These are phyloP conservation scores for Penicillium macrosclerotiorum DNA, from an alignment of 495 filamentous ascomycete species.

Conservation along the genomic window DNA sequence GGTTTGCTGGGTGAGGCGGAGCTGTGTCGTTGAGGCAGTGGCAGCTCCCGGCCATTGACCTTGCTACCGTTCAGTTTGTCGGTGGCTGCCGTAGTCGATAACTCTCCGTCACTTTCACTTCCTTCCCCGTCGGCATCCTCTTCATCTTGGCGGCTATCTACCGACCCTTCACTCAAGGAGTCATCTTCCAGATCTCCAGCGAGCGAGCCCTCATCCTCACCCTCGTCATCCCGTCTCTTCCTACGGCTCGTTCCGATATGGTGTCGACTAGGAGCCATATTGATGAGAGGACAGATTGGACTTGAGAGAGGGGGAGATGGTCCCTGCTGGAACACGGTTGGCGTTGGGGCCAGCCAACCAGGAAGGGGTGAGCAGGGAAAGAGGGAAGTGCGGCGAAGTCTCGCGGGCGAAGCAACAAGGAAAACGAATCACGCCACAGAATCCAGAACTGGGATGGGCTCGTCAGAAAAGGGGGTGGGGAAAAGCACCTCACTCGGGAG, in stretches of 20 bases:
- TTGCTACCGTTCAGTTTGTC: constrained; percentile 39
- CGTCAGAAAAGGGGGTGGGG: not conserved
- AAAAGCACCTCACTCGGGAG: constrained; percentile 2
- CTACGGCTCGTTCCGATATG: constrained; percentile 74
- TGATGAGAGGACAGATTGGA: not conserved
- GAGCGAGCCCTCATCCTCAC: constrained; percentile 64
- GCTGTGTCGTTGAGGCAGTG: constrained; percentile 23
- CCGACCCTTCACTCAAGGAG: constrained; percentile 77
- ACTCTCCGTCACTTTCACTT: constrained; percentile 72
- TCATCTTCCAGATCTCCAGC: constrained; percentile 73
- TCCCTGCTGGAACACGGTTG: constrained; percentile 3
- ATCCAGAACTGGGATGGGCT: constrained; percentile 3
- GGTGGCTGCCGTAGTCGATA: constrained; percentile 44
- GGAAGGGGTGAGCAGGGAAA: constrained; percentile 10
- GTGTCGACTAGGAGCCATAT: constrained; percentile 63
- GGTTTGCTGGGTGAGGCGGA: constrained; percentile 30
- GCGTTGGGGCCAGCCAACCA: constrained; percentile 1
- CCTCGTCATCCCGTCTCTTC: constrained; percentile 73
- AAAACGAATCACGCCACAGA: not conserved
- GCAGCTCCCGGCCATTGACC: constrained; percentile 33
- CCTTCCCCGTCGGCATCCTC: constrained; percentile 69
- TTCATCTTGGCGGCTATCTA: constrained; percentile 71
- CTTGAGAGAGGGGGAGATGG: not conserved
- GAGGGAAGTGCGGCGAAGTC: constrained; percentile 5
- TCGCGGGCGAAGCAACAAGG: not conserved